Base-by-base conservation (phyloP, 2,329 filamentous ascomycete genomes). In the Stachybotrys chlorohalonatus region DNA sequence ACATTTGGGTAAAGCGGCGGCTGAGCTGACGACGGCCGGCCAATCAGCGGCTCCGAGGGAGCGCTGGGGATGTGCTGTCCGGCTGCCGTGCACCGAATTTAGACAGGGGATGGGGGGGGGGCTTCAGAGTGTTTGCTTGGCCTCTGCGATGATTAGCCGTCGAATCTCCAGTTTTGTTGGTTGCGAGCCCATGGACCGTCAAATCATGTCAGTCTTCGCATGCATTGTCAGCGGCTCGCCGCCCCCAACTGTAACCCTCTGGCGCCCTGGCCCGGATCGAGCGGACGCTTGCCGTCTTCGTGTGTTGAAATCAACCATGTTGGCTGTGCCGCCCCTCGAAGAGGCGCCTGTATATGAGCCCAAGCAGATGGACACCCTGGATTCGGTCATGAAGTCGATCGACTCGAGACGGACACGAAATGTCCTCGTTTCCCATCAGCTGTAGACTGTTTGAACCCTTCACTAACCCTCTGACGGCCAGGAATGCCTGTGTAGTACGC, bases 1-100 rank as follows among this genome's bases (percentile, higher is more conserved):
- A 52, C 60, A 56, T 69, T 69, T 69, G 66, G 66, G 52, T 57
- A 32, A 31, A 31, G 13, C 46, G 54, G 57, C 55, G 56, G 59
- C 49, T 60, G 59, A 54, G 53, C 57, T 55, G 47, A 45, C 24
- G 11, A 7, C 15, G 8, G 46, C 16, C 50, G 51, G 51, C 67
- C 66, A 69, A 69, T 69, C 11, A 45, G 50, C 11, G 17, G 31
- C 16, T 8, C 31, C 32, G 24, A n/a, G 31, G 42, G 42, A 16
- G 50, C 39, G 15, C 55, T 24, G 48, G 31, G 36, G 11, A 42
- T 52, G 50, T 52, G 50, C 50, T 24, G 31, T n/a, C 50, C 32
- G 13, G 50, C 7, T 30, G 24, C 49, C 31, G 24, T 13, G 49
- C 15, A 16, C 24, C 32, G 24, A 36, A 32, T 31, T 17, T 31